Percentiles rank a stretch among this genome's conserved stretches.
phyloP scores from a whole-genome alignment of 169 alveolate species.

The Neospora caninum region DNA sequence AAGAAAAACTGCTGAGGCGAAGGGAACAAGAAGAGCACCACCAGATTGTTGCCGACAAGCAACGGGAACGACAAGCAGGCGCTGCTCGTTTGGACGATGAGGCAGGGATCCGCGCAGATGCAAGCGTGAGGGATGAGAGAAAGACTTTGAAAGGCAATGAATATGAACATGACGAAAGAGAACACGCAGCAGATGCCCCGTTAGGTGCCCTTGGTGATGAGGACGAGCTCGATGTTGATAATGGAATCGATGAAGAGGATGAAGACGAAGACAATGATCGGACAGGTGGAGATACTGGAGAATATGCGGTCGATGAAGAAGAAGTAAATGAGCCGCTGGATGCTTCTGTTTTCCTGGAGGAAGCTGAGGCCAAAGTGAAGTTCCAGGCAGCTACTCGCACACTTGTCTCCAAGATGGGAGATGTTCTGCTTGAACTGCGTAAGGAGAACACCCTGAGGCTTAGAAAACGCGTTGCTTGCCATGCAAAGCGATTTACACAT shows the following conservation, averaged over 20 bases:
- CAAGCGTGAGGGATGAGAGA: neutral
- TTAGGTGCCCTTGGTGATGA: neutral
- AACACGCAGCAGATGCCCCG: neutral
- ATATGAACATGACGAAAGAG: neutral
- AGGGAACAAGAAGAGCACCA: slow-evolving; percentile 11
- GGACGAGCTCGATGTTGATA: neutral
- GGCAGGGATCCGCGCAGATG: neutral
- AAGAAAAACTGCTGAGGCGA: neutral
- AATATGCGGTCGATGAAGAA: neutral
- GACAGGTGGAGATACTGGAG: neutral
- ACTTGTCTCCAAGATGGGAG: neutral
- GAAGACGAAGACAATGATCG: neutral
- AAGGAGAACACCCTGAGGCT: neutral
- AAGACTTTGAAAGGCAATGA: neutral
- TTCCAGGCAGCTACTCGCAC: neutral
- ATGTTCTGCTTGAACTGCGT: neutral
- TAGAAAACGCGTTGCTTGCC: no score
- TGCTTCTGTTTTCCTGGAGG: neutral
- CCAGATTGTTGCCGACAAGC: neutral
- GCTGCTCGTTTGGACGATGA: neutral
- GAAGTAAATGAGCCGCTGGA: neutral
- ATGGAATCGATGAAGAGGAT: neutral
- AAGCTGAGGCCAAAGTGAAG: slow-evolving; percentile 39
- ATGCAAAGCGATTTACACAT: no score
- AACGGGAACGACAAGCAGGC: neutral